Percentiles rank a stretch among this genome's conserved stretches.
These are phyloP conservation scores for Volvox carteri DNA, from an alignment of 163 green algal species.

Conservation along the genomic window DNA sequence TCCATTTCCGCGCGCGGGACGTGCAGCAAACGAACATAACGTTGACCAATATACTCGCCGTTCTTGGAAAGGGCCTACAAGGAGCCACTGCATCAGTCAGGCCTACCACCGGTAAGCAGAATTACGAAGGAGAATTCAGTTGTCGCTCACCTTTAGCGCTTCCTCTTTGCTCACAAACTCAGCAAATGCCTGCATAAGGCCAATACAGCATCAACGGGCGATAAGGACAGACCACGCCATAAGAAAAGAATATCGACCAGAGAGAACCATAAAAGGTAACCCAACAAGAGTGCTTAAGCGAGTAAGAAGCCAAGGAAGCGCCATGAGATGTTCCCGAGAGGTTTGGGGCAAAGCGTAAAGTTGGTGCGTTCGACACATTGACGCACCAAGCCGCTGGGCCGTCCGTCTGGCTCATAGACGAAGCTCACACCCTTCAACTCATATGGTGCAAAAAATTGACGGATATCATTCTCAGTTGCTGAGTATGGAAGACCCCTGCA, in stretches of 20 bases:
- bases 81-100: background rate
- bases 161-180: conserved; percentile 79
- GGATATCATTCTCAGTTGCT: conserved; percentile 60
- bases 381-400: conserved; percentile 67
- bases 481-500: conserved; percentile 67
- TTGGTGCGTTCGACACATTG: background rate
- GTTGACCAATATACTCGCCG: conserved; percentile 80
- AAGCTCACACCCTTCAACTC: conserved; percentile 63
- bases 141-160: conserved; percentile 65
- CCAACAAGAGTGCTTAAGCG: too few relatives aligned
- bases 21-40: conserved; percentile 82
- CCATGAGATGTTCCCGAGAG: too few relatives aligned
- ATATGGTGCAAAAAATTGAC: conserved; percentile 65
- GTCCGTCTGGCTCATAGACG: conserved; percentile 70
- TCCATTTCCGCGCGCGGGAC: conserved; percentile 81
- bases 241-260: too few relatives aligned
- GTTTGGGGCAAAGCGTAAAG: background rate
- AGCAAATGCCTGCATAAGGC: conserved; percentile 72
- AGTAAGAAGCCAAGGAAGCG: too few relatives aligned
- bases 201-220: too few relatives aligned
- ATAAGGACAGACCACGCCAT: too few relatives aligned
- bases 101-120: background rate
- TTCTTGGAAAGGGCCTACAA: conserved; percentile 78
- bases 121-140: background rate
- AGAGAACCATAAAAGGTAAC: too few relatives aligned